These are phyloP conservation scores for Cnidoscolus chayamansa DNA, from an alignment of 441 rosid species.

Conservation along the genomic window DNA sequence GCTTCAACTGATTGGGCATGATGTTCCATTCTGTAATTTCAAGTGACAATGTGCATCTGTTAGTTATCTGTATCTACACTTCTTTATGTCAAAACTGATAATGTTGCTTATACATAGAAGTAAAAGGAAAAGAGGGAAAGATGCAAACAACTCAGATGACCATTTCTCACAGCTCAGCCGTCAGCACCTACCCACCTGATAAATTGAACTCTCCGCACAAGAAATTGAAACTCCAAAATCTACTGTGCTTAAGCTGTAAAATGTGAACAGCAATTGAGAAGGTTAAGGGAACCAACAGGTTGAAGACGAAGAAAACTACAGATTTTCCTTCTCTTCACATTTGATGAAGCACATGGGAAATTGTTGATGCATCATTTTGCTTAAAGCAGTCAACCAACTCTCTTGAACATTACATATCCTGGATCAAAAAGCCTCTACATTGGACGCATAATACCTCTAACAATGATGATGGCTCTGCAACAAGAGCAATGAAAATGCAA, in stretches of 20 bases:
- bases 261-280: background rate
- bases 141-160: background rate
- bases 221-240: background rate
- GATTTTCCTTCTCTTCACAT: background rate
- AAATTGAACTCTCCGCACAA: background rate
- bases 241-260: background rate
- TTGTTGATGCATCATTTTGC: background rate
- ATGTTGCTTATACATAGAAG: background rate
- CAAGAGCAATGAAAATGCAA: slow-evolving; percentile 6
- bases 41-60: background rate
- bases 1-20: slow-evolving; percentile 23
- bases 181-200: no score
- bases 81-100: background rate
- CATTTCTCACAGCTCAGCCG: no score
- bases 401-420: background rate
- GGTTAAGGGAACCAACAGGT: no score
- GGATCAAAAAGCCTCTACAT: background rate
- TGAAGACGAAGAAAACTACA: no score
- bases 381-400: background rate
- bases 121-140: background rate
- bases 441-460: background rate
- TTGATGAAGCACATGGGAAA: background rate
- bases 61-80: background rate
- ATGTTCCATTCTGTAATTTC: slow-evolving; percentile 36
- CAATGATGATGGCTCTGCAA: background rate